Evolutionary conservation across 2,329 filamentous ascomycete genomes (phyloP), one percentile per base, ranked within the genome.

Genomic region (Nigrograna mackinnonii): DNA sequence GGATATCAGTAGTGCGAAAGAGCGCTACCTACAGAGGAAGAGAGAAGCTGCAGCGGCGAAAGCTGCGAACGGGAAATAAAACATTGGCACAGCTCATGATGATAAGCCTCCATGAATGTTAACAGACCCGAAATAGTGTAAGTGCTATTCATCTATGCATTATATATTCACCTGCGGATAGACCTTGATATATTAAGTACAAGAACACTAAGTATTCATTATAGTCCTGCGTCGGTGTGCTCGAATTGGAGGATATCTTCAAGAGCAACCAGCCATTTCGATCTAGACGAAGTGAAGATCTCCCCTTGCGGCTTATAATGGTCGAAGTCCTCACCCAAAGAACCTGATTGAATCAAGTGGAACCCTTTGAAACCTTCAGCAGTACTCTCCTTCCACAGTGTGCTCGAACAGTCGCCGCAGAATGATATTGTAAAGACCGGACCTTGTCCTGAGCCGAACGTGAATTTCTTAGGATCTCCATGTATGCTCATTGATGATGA

Each of bases 21-120:
- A 91, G 69, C 77, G 89, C 54, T 94, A 91, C 66, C 73, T 94
- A 41, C 86, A 87, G 41, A 77, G 89, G 61, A 92, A 91, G 72
- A 78, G 75, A 57, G 86, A 87, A 44, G 86, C 84, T 1, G 87
- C 87, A 47, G 85, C 86, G 60, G 84, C 85, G 2, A 87, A 88
- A 52, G 85, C 87, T 59, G 83, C 56, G 12, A n/a, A n/a, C n/a
- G n/a, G n/a, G n/a, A n/a, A n/a, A n/a, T n/a, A n/a, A n/a, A n/a
- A n/a, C n/a, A n/a, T n/a, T n/a, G n/a, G n/a, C n/a, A n/a, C n/a
- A n/a, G n/a, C n/a, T n/a, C n/a, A n/a, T n/a, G n/a, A n/a, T n/a
- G n/a, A n/a, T n/a, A n/a, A n/a, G n/a, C n/a, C n/a, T n/a, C n/a
- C n/a, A n/a, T n/a, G n/a, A n/a, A n/a, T n/a, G n/a, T n/a, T n/a